These are phyloP conservation scores for Wilcoxina mikolae DNA, from an alignment of 495 filamentous ascomycete species.

Conservation along the genomic window DNA sequence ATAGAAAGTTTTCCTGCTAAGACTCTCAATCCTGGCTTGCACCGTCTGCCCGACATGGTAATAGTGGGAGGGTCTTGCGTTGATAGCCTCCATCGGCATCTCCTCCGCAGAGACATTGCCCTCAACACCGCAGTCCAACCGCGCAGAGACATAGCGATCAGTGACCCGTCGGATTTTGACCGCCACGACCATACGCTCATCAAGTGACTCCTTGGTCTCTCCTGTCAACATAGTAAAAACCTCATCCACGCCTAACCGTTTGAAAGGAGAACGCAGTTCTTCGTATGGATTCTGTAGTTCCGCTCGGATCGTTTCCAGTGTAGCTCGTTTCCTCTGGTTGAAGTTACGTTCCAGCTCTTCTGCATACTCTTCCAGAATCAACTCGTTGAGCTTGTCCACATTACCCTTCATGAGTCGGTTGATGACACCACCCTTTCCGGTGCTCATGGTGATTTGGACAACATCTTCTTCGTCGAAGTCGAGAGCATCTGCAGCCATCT, in stretches of 20 bases:
- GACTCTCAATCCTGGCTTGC: constrained; percentile 68
- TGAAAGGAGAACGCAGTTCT: constrained; percentile 73
- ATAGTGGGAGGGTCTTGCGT: constrained; percentile 33
- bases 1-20: constrained; percentile 68
- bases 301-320: constrained; percentile 86
- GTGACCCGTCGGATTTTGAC: constrained; percentile 77
- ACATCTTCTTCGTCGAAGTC: constrained; percentile 96
- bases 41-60: constrained; percentile 67
- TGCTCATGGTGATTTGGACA: constrained; percentile 79
- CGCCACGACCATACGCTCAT: constrained; percentile 77
- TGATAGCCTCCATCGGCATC: constrained; percentile 24
- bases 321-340: constrained; percentile 86
- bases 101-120: constrained; percentile 45
- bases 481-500: constrained; percentile 94
- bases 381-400: constrained; percentile 84
- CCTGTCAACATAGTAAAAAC: constrained; percentile 96
- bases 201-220: constrained; percentile 69
- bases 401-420: constrained; percentile 84
- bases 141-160: constrained; percentile 80
- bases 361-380: constrained; percentile 92
- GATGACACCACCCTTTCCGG: constrained; percentile 75
- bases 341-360: constrained; percentile 88
- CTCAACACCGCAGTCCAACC: constrained; percentile 86
- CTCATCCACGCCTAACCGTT: constrained; percentile 54
- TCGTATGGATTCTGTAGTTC: constrained; percentile 88